Evolutionary conservation across 441 rosid species (phyloP).

Genomic region (Croton setiger): DNA sequence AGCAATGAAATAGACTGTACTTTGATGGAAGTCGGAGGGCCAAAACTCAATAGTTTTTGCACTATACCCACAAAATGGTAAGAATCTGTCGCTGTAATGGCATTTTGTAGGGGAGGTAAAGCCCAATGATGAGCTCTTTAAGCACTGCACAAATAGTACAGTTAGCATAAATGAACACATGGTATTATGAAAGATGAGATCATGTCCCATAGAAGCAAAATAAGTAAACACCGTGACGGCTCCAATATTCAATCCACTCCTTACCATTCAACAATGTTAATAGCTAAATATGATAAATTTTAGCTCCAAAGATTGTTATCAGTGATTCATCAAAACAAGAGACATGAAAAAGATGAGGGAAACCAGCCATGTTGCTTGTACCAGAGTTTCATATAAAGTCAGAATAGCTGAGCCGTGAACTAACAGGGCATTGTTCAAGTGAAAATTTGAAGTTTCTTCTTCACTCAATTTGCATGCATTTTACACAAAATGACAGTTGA

Average conservation of each 20-base stretch:
- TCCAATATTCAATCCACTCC: neutral
- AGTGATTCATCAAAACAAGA: neutral
- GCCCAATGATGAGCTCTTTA: neutral
- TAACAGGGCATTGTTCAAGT: neutral
- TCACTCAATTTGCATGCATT: conserved; percentile 6
- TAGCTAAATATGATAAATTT: neutral
- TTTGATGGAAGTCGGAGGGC: neutral
- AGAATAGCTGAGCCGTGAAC: neutral
- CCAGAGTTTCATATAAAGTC: neutral
- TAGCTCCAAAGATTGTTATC: too few relatives aligned
- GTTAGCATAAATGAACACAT: neutral
- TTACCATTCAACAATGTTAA: neutral
- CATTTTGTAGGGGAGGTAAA: neutral
- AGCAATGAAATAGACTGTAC: neutral
- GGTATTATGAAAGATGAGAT: neutral
- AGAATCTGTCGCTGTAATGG: neutral
- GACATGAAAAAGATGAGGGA: too few relatives aligned
- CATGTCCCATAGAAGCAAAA: conserved; percentile 5
- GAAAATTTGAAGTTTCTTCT: conserved; percentile 7
- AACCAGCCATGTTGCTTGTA: neutral
- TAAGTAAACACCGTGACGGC: neutral
- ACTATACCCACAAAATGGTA: neutral
- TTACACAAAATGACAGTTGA: neutral
- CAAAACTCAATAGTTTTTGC: neutral
- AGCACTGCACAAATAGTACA: neutral